These are phyloP conservation scores for Bathelium albidoporum DNA, from an alignment of 495 filamentous ascomycete genomes.

Conservation along the genomic window DNA sequence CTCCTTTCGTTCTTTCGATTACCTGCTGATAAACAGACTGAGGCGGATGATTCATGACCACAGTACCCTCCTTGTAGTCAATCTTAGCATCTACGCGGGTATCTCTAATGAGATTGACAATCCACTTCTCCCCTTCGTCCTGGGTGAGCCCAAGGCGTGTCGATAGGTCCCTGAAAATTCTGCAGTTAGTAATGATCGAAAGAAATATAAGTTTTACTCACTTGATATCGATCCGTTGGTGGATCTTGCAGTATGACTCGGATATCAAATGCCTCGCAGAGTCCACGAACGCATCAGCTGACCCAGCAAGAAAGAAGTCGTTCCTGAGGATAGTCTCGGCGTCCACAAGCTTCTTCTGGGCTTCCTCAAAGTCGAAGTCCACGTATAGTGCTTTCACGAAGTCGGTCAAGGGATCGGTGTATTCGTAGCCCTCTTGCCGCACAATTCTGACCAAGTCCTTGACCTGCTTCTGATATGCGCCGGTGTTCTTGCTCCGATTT, in stretches of 20 bases:
- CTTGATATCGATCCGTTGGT: slow-evolving; percentile 95
- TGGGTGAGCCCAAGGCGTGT: slow-evolving; percentile 77
- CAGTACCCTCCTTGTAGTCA: slow-evolving; percentile 95
- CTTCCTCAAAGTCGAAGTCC: slow-evolving; percentile 98
- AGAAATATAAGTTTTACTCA: slow-evolving; percentile 28
- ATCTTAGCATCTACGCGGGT: slow-evolving; percentile 97
- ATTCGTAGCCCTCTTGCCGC: slow-evolving; percentile 94
- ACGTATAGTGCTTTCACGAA: slow-evolving; percentile 94
- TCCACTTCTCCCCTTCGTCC: slow-evolving; percentile 99
- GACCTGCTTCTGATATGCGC: slow-evolving; percentile 90
- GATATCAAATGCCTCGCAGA: slow-evolving; percentile 91
- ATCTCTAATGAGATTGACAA: slow-evolving; percentile 96
- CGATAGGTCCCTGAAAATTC: slow-evolving; percentile 56
- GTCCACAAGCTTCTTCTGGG: slow-evolving; percentile 79
- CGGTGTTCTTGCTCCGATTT: slow-evolving; percentile 66
- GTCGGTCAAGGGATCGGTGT: slow-evolving; percentile 87
- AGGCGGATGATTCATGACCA: slow-evolving; percentile 98
- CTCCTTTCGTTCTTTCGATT: slow-evolving; percentile 91
- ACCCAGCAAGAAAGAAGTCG: slow-evolving; percentile 88
- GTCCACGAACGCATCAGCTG: slow-evolving; percentile 86
- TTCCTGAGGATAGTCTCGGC: slow-evolving; percentile 84
- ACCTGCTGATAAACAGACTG: slow-evolving; percentile 98
- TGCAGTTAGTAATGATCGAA: slow-evolving; percentile 15
- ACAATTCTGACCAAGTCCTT: slow-evolving; percentile 94
- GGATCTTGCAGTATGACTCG: slow-evolving; percentile 99